Conservation (phyloP, 495 filamentous ascomycete genomes). For the Trichocladium uniseriatum region DNA sequence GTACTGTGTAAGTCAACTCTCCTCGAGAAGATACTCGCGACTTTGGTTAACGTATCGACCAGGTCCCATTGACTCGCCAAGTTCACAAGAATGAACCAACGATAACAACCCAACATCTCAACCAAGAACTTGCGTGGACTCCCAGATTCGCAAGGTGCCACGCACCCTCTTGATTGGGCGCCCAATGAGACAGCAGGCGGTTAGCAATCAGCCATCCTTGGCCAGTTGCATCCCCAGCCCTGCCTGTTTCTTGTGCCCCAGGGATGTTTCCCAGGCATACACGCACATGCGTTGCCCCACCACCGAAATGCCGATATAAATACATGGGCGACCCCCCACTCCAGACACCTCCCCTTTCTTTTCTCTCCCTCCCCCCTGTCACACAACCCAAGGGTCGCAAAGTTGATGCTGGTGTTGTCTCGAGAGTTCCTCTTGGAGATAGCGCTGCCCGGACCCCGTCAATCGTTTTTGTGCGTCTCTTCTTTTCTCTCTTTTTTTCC, state of each 20-base stretch:
- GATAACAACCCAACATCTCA: too few species aligned
- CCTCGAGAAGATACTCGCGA: too few species aligned
- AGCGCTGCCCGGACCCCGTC: conserved; percentile 41
- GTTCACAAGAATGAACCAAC: too few species aligned
- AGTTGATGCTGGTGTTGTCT: conserved; percentile 37
- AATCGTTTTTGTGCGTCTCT: conserved; percentile 43
- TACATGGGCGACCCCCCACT: conserved; percentile 25
- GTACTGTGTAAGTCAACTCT: too few species aligned
- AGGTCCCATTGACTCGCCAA: not conserved
- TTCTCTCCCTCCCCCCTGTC: conserved; percentile 31
- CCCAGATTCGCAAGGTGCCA: too few species aligned
- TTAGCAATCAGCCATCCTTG: too few species aligned
- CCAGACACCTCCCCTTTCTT: conserved; percentile 19
- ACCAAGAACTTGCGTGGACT: too few species aligned
- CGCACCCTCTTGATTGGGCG: too few species aligned
- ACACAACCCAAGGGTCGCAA: conserved; percentile 48
- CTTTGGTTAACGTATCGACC: not conserved
- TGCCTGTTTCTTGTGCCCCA: conserved; percentile 13
- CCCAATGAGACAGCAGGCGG: too few species aligned
- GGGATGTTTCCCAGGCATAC: conserved; percentile 11
- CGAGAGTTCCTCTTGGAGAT: conserved; percentile 33
- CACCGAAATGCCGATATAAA: conserved; percentile 29
- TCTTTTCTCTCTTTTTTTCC: conserved; percentile 23
- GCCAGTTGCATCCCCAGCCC: conserved; percentile 13
- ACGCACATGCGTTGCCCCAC: conserved; percentile 6